Evolutionary conservation across 192 early-diverging fungal genomes (phyloP).

Genomic region (Pilaira anomala): DNA sequence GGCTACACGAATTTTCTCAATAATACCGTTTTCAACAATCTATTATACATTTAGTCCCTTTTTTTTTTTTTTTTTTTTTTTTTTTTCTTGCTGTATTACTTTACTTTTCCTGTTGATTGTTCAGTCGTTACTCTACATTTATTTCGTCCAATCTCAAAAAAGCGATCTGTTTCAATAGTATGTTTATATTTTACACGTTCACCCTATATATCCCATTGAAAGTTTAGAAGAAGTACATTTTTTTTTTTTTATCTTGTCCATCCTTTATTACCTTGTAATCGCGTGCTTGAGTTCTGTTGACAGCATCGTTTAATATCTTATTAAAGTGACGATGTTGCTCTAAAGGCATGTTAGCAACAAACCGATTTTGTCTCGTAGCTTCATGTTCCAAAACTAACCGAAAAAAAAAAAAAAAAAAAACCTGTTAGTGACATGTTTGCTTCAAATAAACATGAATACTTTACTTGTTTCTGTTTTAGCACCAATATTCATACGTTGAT

Average conservation of each 20-base stretch:
- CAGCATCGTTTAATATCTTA: slow-evolving; percentile 69
- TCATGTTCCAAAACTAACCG: slow-evolving; percentile 28
- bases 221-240: not conserved
- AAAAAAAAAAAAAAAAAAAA: slow-evolving; percentile 13
- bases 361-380: slow-evolving; percentile 44
- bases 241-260: not conserved
- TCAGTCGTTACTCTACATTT: slow-evolving; percentile 60
- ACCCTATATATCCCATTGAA: slow-evolving; percentile 37
- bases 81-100: too few species aligned
- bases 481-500: slow-evolving; percentile 58
- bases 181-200: slow-evolving; percentile 67
- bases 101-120: slow-evolving; percentile 56
- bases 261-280: slow-evolving; percentile 48
- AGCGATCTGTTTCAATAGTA: slow-evolving; percentile 70
- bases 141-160: slow-evolving; percentile 39
- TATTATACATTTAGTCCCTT: slow-evolving; percentile 1
- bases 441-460: not conserved
- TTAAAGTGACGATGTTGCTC: slow-evolving; percentile 88
- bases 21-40: slow-evolving; percentile 51
- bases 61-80: not conserved
- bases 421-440: slow-evolving; percentile 9
- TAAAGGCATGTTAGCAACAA: slow-evolving; percentile 85
- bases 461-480: slow-evolving; percentile 63
- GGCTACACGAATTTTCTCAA: slow-evolving; percentile 77
- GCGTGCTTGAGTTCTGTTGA: slow-evolving; percentile 49